Evolutionary conservation across 768 basidiomycete species (phyloP).

Genomic region (Peribolospora baueri): DNA sequence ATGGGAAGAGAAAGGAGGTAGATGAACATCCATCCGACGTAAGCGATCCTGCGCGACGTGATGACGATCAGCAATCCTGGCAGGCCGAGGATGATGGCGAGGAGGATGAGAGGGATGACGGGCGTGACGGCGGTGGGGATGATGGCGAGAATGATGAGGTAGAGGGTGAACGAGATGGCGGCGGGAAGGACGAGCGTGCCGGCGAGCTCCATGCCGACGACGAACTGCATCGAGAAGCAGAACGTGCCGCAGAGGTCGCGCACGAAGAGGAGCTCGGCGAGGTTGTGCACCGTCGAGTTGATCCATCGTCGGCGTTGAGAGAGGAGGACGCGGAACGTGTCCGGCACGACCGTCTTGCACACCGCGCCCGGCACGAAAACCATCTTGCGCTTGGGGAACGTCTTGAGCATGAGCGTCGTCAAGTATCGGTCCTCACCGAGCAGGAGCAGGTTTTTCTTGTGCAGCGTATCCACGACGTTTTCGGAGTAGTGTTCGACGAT

Average conservation of each 20-base stretch:
- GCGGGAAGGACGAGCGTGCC: constrained; percentile 92
- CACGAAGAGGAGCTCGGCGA: constrained; percentile 80
- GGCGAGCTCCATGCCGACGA: constrained; percentile 85
- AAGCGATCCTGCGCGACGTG: constrained; percentile 78
- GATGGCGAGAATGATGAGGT: constrained; percentile 66
- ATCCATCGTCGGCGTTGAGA: constrained; percentile 98
- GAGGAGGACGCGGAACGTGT: constrained; percentile 75
- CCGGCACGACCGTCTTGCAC: constrained; percentile 95
- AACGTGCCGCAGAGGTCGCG: constrained; percentile 98
- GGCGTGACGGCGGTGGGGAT: constrained; percentile 54
- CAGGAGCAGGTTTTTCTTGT: constrained; percentile 94
- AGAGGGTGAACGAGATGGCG: constrained; percentile 88
- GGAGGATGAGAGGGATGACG: constrained; percentile 61
- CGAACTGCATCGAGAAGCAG: constrained; percentile 99
- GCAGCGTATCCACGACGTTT: constrained; percentile 94
- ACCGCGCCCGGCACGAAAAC: constrained; percentile 97
- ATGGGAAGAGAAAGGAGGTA: constrained; percentile 80
- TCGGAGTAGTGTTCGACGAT: constrained; percentile 98
- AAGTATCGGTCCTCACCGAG: constrained; percentile 98
- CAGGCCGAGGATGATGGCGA: constrained; percentile 83
- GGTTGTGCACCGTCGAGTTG: constrained; percentile 94
- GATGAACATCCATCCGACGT: constrained; percentile 89
- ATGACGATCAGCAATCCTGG: constrained; percentile 88
- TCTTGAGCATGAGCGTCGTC: constrained; percentile 90
- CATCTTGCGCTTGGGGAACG: constrained; percentile 98